Base-by-base conservation (phyloP, 164 flowering plant species). In the Vitis amurensis region DNA sequence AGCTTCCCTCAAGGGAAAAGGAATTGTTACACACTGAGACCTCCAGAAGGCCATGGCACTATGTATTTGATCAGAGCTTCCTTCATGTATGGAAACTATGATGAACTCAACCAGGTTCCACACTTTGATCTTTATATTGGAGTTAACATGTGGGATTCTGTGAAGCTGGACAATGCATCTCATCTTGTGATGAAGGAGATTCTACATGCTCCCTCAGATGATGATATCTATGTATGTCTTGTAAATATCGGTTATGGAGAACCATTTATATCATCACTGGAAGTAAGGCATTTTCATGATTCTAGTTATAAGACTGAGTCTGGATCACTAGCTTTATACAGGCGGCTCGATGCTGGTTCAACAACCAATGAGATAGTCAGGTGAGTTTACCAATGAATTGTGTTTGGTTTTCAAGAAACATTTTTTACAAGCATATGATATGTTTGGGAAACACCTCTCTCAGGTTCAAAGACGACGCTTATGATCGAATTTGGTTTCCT, bases 241-340 rank as follows among this genome's bases (percentile, higher is more conserved):
- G 66, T 70, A 14, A 15, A 47, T 15, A 37, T 61, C 15, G 48
- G 44, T 15, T 14, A 2, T 37, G 6, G 1, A 17, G 72, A 73
- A 1, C 89, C 87, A 66, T 84, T 82, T 62, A 74, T 84, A 23
- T 82, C 87, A 4, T 76, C 65, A 23, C 59, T 86, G 57, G 86
- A 84, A 61, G 68, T 80, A 8, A 77, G 86, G 71, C 76, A 66
- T 0, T 16, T 83, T 3, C 59, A 69, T 37, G 23, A 37, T 50
- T 58, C 71, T 0, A 66, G 44, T 4, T 85, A 85, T 27, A 55
- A 10, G 5, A 66, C 73, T 9, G 69, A 61, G 6, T 52, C 61
- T 23, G 74, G 63, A 53, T 76, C 82, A 7, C 65, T 83, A 3
- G 59, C 55, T 11, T 76, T 76, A 29, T 65, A n/a, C 59, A 0